Conservation (phyloP, 1,284 basidiomycete species). For the Naganishia sp. region DNA sequence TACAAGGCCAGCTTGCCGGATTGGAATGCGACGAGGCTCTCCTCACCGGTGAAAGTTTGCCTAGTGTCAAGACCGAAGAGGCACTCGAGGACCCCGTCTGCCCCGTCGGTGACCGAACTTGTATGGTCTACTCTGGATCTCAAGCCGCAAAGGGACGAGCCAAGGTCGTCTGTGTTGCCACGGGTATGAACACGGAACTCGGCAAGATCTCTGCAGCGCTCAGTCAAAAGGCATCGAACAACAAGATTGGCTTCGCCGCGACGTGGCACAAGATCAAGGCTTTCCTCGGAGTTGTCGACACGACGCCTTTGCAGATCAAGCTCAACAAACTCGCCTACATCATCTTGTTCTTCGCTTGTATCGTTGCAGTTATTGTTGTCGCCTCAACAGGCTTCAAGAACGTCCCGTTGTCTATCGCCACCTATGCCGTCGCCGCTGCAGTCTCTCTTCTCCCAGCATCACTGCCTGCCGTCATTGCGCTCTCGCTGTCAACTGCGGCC, state of each 20-base stretch:
- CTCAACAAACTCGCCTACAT: constrained; percentile 63
- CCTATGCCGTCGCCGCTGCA: constrained; percentile 58
- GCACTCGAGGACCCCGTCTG: constrained; percentile 53
- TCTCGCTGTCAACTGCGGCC: constrained; percentile 53
- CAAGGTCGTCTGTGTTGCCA: constrained; percentile 62
- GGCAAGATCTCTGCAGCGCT: constrained; percentile 62
- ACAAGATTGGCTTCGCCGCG: constrained; percentile 47
- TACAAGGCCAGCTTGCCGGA: constrained; percentile 55
- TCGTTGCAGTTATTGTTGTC: constrained; percentile 64
- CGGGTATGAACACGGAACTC: constrained; percentile 69
- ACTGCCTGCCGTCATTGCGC: constrained; percentile 54
- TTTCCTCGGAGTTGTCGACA: constrained; percentile 56
- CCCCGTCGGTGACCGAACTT: constrained; percentile 56
- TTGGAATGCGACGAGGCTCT: constrained; percentile 68
- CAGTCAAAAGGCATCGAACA: constrained; percentile 50
- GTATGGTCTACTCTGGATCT: constrained; percentile 60
- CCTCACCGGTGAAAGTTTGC: constrained; percentile 69
- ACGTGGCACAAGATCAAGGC: constrained; percentile 53
- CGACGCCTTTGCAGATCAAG: constrained; percentile 65
- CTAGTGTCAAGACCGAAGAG: constrained; percentile 63
- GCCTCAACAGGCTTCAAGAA: constrained; percentile 59
- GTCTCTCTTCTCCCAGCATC: constrained; percentile 61
- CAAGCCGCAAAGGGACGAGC: constrained; percentile 68
- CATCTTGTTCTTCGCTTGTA: constrained; percentile 60
- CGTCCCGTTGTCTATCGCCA: constrained; percentile 52